These are phyloP conservation scores for Coemansia nantahalensis DNA, from an alignment of 192 early-diverging fungal genomes.

Conservation along the genomic window DNA sequence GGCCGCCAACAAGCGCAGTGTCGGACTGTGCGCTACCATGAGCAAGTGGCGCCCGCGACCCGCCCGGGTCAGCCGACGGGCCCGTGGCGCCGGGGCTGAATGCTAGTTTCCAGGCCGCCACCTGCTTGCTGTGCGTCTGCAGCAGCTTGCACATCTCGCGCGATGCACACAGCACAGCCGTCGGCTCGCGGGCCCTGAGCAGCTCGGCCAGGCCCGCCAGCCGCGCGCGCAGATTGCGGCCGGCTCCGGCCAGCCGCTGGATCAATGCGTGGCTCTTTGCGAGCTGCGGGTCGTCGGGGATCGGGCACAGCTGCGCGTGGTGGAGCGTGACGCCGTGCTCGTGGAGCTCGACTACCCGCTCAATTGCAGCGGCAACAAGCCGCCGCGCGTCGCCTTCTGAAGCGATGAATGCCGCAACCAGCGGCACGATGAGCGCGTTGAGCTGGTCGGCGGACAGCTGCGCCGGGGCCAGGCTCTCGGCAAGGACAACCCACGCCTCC, in stretches of 20 bases:
- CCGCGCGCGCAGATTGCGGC: constrained; percentile 9
- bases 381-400: not conserved
- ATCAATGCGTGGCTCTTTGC: constrained; percentile 13
- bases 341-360: constrained; percentile 22
- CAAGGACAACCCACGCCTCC: constrained; percentile 31
- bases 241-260: constrained; percentile 4
- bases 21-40: constrained; percentile 10
- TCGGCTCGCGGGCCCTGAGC: constrained; percentile 34
- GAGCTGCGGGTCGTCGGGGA: constrained; percentile 47
- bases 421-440: constrained; percentile 44
- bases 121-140: constrained; percentile 12
- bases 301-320: constrained; percentile 26
- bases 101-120: constrained; percentile 33
- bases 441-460: constrained; percentile 33
- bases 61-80: not conserved
- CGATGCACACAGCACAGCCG: constrained; percentile 35
- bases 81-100: constrained; percentile 8
- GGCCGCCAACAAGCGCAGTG: constrained; percentile 13
- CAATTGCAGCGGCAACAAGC: constrained; percentile 19
- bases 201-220: constrained; percentile 20
- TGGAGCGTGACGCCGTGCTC: constrained; percentile 10
- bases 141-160: constrained; percentile 29
- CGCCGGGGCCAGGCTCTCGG: constrained; percentile 19
- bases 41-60: not conserved
- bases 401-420: constrained; percentile 30